These are phyloP conservation scores for Colletotrichum somersetense DNA, from an alignment of 2,329 filamentous ascomycete genomes.

Conservation along the genomic window DNA sequence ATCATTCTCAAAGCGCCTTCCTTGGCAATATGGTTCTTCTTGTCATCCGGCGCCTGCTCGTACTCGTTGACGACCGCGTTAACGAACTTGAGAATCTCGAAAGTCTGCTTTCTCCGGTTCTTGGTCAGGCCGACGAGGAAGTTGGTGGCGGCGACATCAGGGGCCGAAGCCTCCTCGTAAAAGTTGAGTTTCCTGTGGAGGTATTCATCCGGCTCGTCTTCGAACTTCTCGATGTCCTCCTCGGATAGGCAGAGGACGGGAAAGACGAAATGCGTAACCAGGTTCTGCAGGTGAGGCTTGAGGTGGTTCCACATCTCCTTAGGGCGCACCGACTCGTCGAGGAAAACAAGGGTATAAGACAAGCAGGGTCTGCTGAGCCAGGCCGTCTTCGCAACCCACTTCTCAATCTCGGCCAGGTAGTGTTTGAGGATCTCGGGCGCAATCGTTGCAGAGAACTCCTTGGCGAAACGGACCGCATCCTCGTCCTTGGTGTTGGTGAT, in stretches of 20 bases:
- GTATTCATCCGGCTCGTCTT: slow-evolving; percentile 95
- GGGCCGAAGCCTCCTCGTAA: slow-evolving; percentile 95
- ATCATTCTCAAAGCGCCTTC: slow-evolving; percentile 98
- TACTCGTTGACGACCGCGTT: slow-evolving; percentile 96
- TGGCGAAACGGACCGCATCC: slow-evolving; percentile 85
- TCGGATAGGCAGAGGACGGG: slow-evolving; percentile 92
- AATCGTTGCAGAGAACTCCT: slow-evolving; percentile 90
- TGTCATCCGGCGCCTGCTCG: slow-evolving; percentile 83
- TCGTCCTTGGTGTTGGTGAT: slow-evolving; percentile 77
- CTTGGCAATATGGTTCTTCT: slow-evolving; percentile 95
- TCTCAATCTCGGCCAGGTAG: slow-evolving; percentile 94
- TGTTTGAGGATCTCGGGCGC: slow-evolving; percentile 96
- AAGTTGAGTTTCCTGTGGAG: slow-evolving; percentile 97
- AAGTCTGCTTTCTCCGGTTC: slow-evolving; percentile 93
- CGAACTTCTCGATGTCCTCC: slow-evolving; percentile 93
- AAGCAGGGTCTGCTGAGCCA: slow-evolving; percentile 96
- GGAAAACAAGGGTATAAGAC: slow-evolving; percentile 92
- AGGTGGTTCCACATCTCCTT: slow-evolving; percentile 97
- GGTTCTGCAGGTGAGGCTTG: slow-evolving; percentile 91
- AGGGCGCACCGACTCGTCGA: slow-evolving; percentile 97
- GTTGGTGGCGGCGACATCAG: slow-evolving; percentile 95
- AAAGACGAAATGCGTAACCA: slow-evolving; percentile 95
- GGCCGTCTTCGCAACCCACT: slow-evolving; percentile 93
- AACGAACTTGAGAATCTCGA: slow-evolving; percentile 93
- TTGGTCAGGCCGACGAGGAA: slow-evolving; percentile 97